Evolutionary conservation across 257 asterid species (phyloP).

Genomic region (Schizonepeta tenuifolia): DNA sequence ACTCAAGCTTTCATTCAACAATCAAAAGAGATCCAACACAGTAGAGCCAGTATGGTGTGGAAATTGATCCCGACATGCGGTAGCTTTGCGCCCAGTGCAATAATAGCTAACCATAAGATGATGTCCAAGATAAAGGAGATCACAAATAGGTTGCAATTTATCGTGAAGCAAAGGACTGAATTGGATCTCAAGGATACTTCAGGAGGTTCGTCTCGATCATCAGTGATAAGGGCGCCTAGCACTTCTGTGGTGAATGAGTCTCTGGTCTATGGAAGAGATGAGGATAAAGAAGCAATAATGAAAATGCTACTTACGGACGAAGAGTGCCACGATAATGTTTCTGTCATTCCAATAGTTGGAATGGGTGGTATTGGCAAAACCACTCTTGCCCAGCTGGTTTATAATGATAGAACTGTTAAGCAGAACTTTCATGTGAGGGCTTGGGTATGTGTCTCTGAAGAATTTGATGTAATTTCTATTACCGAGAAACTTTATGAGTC

Average conservation of each 20-base stretch:
- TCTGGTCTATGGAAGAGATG: constrained; percentile 62
- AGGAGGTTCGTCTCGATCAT: constrained; percentile 34
- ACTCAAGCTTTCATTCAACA: constrained; percentile 47
- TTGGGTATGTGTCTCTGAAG: constrained; percentile 60
- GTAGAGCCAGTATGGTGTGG: constrained; percentile 40
- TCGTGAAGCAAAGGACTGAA: constrained; percentile 42
- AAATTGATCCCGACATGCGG: constrained; percentile 51
- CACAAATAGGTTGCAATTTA: constrained; percentile 36
- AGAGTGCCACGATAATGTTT: constrained; percentile 31
- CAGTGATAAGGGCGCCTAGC: constrained; percentile 44
- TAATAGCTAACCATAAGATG: constrained; percentile 46
- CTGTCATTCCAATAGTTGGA: constrained; percentile 72
- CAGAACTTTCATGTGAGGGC: constrained; percentile 42
- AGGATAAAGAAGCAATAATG: constrained; percentile 50
- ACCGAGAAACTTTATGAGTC: constrained; percentile 47
- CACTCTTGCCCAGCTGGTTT: constrained; percentile 59
- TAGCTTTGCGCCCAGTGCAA: constrained; percentile 44
- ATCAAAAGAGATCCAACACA: constrained; percentile 35
- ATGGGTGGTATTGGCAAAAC: constrained; percentile 76
- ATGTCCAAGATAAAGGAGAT: constrained; percentile 53
- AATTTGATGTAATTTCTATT: constrained; percentile 48
- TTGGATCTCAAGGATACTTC: constrained; percentile 43
- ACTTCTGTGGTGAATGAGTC: constrained; percentile 62
- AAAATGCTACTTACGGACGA: constrained; percentile 46
- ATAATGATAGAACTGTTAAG: constrained; percentile 44